Evolutionary conservation across 495 filamentous ascomycete species (phyloP), one percentile per base, ranked within the genome.

Genomic region (Poronia punctata): DNA sequence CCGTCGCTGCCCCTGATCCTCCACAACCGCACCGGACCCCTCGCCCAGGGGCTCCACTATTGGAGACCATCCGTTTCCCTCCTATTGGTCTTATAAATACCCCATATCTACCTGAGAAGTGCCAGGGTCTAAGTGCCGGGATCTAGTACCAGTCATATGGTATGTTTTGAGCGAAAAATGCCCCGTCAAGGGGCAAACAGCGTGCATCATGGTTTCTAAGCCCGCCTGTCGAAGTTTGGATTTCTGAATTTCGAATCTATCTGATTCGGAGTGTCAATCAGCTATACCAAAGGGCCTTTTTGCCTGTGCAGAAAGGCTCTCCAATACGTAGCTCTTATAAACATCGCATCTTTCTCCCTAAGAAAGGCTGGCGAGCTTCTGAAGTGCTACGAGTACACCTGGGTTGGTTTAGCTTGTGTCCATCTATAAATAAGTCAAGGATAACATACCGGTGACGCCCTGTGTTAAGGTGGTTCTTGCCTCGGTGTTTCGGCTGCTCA

Each of bases 401-500:
- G 26, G 21, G n/a, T 44, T n/a, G 7, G 17, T 29, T 25, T 17
- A 28, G 44, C 40, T 45, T 48, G 42, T 40, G 16, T 22, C 4
- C 21, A 30, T 35, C 33, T 12, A 12, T 41, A 22, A 11, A 36
- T 31, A 46, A 26, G 20, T 31, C 43, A 34, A 15, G 34, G n/a
- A 26, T 19, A 31, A 66, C 75, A 59, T 60, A 84, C 89, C 88
- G 55, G 86, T 92, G 27, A 94, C 86, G 47, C 89, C 89, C 61
- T 90, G 84, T 2, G 86, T 89, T 51, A 95, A 54, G 2, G 89
- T 94, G 11, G 82, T 78, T 44, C 76, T 82, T 7, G 89, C 89
- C 61, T 92, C 85, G 0, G 88, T 95, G 62, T 87, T 93, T 31
- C 88, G 68, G 49, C 70, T 83, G 11, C 89, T 88, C 38, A 96